These are phyloP conservation scores for Nematocida minor DNA, from an alignment of 371 early-diverging fungal genomes.

Conservation along the genomic window DNA sequence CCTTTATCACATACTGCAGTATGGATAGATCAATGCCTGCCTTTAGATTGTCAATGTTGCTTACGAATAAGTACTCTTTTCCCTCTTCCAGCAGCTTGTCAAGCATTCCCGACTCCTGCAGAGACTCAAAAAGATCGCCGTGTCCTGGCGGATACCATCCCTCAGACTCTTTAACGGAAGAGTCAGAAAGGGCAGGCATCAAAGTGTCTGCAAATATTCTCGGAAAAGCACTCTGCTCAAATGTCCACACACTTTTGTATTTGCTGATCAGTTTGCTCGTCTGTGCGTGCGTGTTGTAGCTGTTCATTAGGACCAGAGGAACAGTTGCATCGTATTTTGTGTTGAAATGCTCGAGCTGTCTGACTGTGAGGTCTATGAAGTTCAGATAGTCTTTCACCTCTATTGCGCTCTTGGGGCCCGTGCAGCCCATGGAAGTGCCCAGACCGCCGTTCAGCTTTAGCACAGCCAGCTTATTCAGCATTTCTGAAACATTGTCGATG, in stretches of 20 bases:
- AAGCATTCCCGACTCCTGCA: slow-evolving; percentile 82
- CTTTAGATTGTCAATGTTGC: slow-evolving; percentile 97
- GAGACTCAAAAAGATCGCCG: slow-evolving; percentile 91
- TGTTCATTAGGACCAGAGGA: slow-evolving; percentile 97
- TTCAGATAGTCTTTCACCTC: slow-evolving; percentile 93
- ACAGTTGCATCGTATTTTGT: slow-evolving; percentile 76
- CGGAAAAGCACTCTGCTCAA: slow-evolving; percentile 91
- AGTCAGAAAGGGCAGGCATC: slow-evolving; percentile 73
- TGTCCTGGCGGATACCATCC: slow-evolving; percentile 95
- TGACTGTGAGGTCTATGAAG: slow-evolving; percentile 91
- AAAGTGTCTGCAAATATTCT: slow-evolving; percentile 84
- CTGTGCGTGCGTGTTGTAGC: slow-evolving; percentile 94
- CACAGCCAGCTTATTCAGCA: slow-evolving; percentile 83
- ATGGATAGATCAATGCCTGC: slow-evolving; percentile 89
- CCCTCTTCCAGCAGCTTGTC: slow-evolving; percentile 86
- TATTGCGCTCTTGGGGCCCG: slow-evolving; percentile 94
- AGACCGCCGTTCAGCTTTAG: slow-evolving; percentile 97
- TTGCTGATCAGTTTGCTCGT: slow-evolving; percentile 89
- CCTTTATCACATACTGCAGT: slow-evolving; percentile 78
- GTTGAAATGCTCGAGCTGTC: slow-evolving; percentile 93
- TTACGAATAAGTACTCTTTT: slow-evolving; percentile 94
- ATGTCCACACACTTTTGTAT: slow-evolving; percentile 83
- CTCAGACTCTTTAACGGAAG: slow-evolving; percentile 56
- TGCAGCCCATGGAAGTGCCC: slow-evolving; percentile 98
- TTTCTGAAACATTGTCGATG: slow-evolving; percentile 11